These are phyloP conservation scores for Tilletia indica DNA, from an alignment of 1,284 basidiomycete species.

Conservation along the genomic window DNA sequence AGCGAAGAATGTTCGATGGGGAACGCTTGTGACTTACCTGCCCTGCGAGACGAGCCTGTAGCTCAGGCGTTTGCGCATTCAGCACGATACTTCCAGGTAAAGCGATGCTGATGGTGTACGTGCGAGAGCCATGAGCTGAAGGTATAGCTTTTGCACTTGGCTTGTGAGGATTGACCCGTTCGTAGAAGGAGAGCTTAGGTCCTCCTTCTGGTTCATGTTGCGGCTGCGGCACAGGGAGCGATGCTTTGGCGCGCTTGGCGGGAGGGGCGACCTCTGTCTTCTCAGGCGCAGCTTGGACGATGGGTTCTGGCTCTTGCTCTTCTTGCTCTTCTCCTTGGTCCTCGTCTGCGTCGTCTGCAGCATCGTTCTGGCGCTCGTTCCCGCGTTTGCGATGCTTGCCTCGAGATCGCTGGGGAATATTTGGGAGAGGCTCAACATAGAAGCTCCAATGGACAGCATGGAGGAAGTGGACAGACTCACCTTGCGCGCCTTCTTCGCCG, in stretches of 20 bases:
- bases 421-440: neutral
- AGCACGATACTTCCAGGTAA: conserved; percentile 52
- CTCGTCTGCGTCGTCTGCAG: neutral
- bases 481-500: neutral
- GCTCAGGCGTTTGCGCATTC: conserved; percentile 54
- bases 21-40: conserved; percentile 18
- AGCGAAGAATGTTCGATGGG: neutral
- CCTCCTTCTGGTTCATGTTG: neutral
- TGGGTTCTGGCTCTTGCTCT: neutral
- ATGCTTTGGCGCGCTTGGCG: neutral
- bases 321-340: neutral
- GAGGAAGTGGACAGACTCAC: neutral
- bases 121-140: conserved; percentile 23
- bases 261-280: neutral
- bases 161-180: conserved; percentile 37
- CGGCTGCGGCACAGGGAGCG: neutral
- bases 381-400: conserved; percentile 2
- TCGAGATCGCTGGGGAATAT: neutral
- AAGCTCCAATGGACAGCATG: neutral
- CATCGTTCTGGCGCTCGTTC: neutral
- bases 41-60: conserved; percentile 48
- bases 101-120: conserved; percentile 49
- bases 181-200: conserved; percentile 20
- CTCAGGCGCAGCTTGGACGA: neutral
- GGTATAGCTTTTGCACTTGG: conserved; percentile 32